These are phyloP conservation scores for Corchorus capsularis DNA, from an alignment of 345 rosid species.

Conservation along the genomic window DNA sequence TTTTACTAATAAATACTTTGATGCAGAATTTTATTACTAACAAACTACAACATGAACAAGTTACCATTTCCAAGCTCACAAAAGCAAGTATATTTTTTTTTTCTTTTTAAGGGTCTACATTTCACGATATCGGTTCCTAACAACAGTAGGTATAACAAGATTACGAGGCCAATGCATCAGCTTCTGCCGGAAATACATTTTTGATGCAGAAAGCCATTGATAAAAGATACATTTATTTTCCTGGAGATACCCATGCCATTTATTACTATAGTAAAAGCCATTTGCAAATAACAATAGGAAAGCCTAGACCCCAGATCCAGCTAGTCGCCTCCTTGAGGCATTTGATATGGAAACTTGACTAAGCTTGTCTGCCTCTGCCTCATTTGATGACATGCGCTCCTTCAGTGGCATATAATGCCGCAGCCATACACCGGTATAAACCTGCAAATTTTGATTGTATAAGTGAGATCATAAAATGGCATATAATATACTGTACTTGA, in stretches of 20 bases:
- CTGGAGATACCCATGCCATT: background rate
- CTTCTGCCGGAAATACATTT: background rate
- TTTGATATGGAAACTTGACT: slow-evolving; percentile 81
- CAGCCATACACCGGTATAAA: slow-evolving; percentile 87
- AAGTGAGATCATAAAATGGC: slow-evolving; percentile 4
- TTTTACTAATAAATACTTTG: background rate
- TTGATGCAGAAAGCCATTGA: background rate
- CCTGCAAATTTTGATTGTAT: slow-evolving; percentile 43
- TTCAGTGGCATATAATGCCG: slow-evolving; percentile 70
- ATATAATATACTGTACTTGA: background rate
- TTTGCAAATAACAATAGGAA: background rate
- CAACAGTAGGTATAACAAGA: background rate
- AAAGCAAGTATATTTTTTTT: background rate
- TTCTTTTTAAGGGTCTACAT: background rate
- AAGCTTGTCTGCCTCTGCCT: slow-evolving; percentile 45
- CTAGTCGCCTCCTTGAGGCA: slow-evolving; percentile 78
- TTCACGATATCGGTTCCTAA: background rate
- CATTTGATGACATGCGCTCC: slow-evolving; percentile 48
- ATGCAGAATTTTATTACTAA: background rate
- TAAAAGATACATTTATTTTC: slow-evolving; percentile 13
- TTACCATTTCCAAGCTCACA: background rate
- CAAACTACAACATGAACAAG: background rate
- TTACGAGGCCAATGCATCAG: background rate
- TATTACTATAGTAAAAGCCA: background rate
- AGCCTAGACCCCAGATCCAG: slow-evolving; percentile 60